Base-by-base conservation (phyloP, 345 rosid genomes). In the Conringia planisiliqua region DNA sequence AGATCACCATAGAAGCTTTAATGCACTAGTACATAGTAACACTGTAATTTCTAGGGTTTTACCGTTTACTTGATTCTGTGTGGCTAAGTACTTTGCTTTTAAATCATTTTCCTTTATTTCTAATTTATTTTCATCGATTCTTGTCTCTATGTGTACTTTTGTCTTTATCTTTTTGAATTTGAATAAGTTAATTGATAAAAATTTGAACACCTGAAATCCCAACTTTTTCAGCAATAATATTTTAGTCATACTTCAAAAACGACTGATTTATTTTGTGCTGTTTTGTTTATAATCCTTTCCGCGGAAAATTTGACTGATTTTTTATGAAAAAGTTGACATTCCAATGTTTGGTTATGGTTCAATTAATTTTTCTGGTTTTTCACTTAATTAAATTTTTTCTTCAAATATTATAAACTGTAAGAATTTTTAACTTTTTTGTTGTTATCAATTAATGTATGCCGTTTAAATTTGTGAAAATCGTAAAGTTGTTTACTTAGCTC, bases 131-230 rank as follows among this genome's bases (percentile, higher is more conserved):
- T 62, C n/a, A 61, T 26, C 50, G 43, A 1, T 17, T 18, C 40
- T 12, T 73, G 56, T 73, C 70, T 20, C 56, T 56, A 33, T 65
- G 48, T 74, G 66, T 66, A 55, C 44, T 39, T 54, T 38, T 68
- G 72, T 63, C 71, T 65, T 65, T 65, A 56, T 57, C 40, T 24
- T 46, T 57, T 46, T 66, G 42, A 46, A 46, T 56, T 35, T 11
- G 66, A 73, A 24, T 42, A 22, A 54, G 50, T 43, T 43, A 42
- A 43, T 32, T n/a, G 32, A 40, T 7, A 9, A 46, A 7, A 13
- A 22, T 26, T 39, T 0, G 5, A 72, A 62, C 3, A 58, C 29
- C 39, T 36, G 11, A 52, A 17, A 72, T 40, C 62, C 7, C 35
- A 51, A 27, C 43, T 62, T 72, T 61, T 1, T 38, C 51, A 72